Conservation (phyloP, 768 basidiomycete species). For the Mycena maculata region DNA sequence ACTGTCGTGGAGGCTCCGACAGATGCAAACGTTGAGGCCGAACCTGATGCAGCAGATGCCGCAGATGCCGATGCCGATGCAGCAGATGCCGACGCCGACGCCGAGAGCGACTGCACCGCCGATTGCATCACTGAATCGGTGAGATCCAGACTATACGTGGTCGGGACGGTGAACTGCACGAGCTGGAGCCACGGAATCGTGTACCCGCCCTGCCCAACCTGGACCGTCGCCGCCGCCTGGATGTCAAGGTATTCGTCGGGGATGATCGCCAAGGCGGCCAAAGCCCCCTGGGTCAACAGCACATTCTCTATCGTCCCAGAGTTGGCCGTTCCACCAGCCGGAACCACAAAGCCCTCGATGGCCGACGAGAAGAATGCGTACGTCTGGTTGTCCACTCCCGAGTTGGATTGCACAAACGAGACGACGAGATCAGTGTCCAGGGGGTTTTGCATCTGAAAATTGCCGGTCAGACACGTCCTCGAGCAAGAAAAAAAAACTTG, state of each 20-base stretch:
- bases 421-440: constrained; percentile 68
- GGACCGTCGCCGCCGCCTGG: constrained; percentile 57
- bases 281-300: constrained; percentile 67
- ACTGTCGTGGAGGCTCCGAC: not conserved
- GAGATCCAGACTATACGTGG: constrained; percentile 56
- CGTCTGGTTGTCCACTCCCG: constrained; percentile 59
- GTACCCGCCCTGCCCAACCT: constrained; percentile 66
- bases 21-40: not conserved
- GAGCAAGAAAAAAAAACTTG: constrained; percentile 43
- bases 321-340: constrained; percentile 68
- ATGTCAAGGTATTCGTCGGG: constrained; percentile 67
- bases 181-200: constrained; percentile 75
- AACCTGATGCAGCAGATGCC: not conserved
- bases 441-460: constrained; percentile 63
- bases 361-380: constrained; percentile 70
- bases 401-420: constrained; percentile 67
- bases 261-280: constrained; percentile 67
- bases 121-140: constrained; percentile 33
- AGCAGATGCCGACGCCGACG: constrained; percentile 20
- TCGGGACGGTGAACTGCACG: constrained; percentile 63
- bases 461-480: constrained; percentile 15
- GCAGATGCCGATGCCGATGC: constrained; percentile 13
- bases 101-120: constrained; percentile 11
- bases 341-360: constrained; percentile 67
- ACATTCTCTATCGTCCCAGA: constrained; percentile 71